Evolutionary conservation across 2,329 filamentous ascomycete genomes (phyloP).

Genomic region (Trematosphaeria pertusa): DNA sequence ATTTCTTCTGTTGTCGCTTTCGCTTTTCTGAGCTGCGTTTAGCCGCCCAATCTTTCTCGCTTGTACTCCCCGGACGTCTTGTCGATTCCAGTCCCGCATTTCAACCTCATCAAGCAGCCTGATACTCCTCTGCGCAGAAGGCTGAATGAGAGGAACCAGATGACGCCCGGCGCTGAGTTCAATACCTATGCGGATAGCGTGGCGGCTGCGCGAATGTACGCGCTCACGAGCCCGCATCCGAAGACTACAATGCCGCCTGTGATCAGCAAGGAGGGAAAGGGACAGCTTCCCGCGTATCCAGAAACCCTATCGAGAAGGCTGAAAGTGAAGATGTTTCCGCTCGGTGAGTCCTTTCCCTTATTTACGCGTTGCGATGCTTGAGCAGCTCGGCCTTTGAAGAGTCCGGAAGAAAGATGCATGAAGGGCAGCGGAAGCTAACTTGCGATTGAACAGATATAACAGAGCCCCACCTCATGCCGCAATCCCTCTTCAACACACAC

Average conservation of each 20-base stretch:
- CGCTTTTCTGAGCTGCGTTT: conserved; percentile 10
- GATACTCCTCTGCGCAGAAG: conserved; percentile 36
- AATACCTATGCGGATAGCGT: conserved; percentile 85
- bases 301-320: conserved; percentile 49
- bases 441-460: conserved; percentile 52
- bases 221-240: conserved; percentile 64
- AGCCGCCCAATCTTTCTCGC: conserved; percentile 30
- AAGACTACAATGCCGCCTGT: conserved; percentile 78
- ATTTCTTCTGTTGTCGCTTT: neutral
- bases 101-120: conserved; percentile 49
- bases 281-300: conserved; percentile 48
- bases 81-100: conserved; percentile 39
- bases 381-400: too few relatives aligned
- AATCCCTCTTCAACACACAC: conserved; percentile 46
- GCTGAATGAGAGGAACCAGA: conserved; percentile 52
- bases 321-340: conserved; percentile 56
- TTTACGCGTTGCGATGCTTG: neutral
- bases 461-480: conserved; percentile 51
- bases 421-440: too few relatives aligned
- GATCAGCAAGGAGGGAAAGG: conserved; percentile 47
- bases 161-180: conserved; percentile 87
- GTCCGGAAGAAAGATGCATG: too few relatives aligned
- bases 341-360: conserved; percentile 37
- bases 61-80: conserved; percentile 25
- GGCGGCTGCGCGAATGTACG: conserved; percentile 57